Percentiles rank a stretch among this genome's conserved stretches.
phyloP scores from a whole-genome alignment of 2,329 filamentous ascomycete species.

The Ceratocystis eucalypticola region DNA sequence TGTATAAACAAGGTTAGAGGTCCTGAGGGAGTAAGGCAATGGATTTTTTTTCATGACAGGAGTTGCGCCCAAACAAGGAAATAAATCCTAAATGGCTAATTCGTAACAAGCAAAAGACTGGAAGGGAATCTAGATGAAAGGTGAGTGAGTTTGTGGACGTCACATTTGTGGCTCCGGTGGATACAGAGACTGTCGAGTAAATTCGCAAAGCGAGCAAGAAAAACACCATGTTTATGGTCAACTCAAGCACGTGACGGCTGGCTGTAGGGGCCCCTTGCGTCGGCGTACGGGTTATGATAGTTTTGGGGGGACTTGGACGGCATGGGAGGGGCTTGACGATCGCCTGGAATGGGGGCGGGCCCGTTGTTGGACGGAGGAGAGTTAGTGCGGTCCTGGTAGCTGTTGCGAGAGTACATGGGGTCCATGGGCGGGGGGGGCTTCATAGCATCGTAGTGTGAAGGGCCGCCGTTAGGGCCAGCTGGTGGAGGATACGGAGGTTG shows the following conservation, averaged over 20 bases:
- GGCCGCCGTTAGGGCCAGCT: background rate
- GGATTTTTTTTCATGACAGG: background rate
- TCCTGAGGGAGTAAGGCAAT: background rate
- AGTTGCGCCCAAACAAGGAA: background rate
- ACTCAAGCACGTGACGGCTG: conserved; percentile 8
- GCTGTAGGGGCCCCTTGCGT: conserved; percentile 13
- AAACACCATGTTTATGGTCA: background rate
- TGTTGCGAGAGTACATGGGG: conserved; percentile 12
- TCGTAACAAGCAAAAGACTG: background rate
- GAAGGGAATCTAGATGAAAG: background rate
- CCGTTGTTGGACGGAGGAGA: conserved; percentile 15
- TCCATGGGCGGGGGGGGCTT: conserved; percentile 12
- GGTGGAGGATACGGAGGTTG: conserved; percentile 1
- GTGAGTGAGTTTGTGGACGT: background rate
- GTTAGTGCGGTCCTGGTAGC: conserved; percentile 17
- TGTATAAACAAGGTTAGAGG: background rate
- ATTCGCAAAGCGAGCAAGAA: background rate
- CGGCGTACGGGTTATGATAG: conserved; percentile 16
- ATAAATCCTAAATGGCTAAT: background rate
- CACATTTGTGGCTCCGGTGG: background rate
- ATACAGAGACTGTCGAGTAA: background rate
- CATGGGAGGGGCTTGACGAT: conserved; percentile 5
- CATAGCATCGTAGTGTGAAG: conserved; percentile 17
- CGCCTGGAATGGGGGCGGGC: background rate
- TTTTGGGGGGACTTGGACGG: conserved; percentile 16